Percentiles rank a stretch among this genome's conserved stretches.
These are phyloP conservation scores for Fusarium buxicola DNA, from an alignment of 2,329 filamentous ascomycete species.

Conservation along the genomic window DNA sequence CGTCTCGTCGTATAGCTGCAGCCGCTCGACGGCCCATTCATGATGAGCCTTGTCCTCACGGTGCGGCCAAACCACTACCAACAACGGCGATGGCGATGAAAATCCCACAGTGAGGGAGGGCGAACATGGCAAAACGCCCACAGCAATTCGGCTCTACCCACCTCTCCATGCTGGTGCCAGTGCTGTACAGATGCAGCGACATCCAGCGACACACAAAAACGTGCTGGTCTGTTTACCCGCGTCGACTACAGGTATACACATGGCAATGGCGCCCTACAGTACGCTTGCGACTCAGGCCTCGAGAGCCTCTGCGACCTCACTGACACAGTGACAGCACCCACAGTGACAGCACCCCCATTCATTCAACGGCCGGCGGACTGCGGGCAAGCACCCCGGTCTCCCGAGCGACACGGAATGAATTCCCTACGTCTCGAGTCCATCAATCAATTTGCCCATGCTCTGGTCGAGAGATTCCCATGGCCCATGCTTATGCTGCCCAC, in stretches of 20 bases:
- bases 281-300: background rate
- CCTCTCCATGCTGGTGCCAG: too few species aligned
- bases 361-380: conserved; percentile 17
- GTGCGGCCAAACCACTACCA: background rate
- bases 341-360: background rate
- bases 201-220: background rate
- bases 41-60: background rate
- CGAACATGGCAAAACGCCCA: background rate
- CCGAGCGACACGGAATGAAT: conserved; percentile 19
- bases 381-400: conserved; percentile 27
- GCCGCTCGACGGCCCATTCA: background rate
- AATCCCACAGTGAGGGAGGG: conserved; percentile 17
- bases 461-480: conserved; percentile 40
- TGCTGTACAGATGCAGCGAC: conserved; percentile 1
- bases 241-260: background rate
- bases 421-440: conserved; percentile 6
- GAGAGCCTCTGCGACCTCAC: background rate
- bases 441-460: conserved; percentile 39
- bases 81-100: conserved; percentile 11
- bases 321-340: background rate
- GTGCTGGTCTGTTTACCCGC: conserved; percentile 1
- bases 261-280: background rate
- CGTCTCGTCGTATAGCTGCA: background rate
- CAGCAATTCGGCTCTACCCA: conserved; percentile 1
- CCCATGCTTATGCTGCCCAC: conserved; percentile 13